A percentile compares a stretch with the other conserved stretches of the same genome.
phyloP scores from a whole-genome alignment of 139 green algal genomes.

The Micromonas commoda region DNA sequence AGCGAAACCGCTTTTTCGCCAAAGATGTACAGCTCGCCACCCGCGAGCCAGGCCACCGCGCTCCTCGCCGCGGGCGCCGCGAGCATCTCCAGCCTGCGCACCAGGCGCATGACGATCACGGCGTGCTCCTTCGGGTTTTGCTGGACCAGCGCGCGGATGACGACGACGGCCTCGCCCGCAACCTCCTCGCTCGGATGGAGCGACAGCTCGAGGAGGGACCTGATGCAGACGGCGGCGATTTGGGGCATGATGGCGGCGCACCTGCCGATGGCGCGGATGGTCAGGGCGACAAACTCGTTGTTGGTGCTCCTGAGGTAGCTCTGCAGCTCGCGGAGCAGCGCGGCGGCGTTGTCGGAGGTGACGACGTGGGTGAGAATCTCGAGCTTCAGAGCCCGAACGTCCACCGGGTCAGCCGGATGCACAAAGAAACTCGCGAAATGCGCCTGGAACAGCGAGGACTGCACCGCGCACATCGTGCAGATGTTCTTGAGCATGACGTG shows the following conservation, averaged over 20 bases:
- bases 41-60: conserved; percentile 23
- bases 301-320: conserved; percentile 23
- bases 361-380: conserved; percentile 31
- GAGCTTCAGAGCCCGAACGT: conserved; percentile 24
- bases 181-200: conserved; percentile 24
- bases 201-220: conserved; percentile 25
- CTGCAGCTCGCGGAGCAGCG: conserved; percentile 28
- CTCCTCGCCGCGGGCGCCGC: conserved; percentile 10
- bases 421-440: conserved; percentile 28
- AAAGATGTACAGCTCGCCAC: conserved; percentile 11
- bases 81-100: conserved; percentile 26
- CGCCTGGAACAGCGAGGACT: conserved; percentile 16
- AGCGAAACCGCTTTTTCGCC: not conserved
- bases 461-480: conserved; percentile 3
- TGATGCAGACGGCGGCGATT: conserved; percentile 19
- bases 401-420: conserved; percentile 11
- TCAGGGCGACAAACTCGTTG: conserved; percentile 26
- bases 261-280: conserved; percentile 27
- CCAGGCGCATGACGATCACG: conserved; percentile 18
- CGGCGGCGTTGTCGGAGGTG: conserved; percentile 25
- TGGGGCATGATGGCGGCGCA: conserved; percentile 29
- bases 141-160: conserved; percentile 33
- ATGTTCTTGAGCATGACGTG: conserved; percentile 29
- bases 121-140: conserved; percentile 26
- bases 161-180: conserved; percentile 24